phyloP scores from a whole-genome alignment of 2,329 filamentous ascomycete genomes.

The Myriangium duriaei region DNA sequence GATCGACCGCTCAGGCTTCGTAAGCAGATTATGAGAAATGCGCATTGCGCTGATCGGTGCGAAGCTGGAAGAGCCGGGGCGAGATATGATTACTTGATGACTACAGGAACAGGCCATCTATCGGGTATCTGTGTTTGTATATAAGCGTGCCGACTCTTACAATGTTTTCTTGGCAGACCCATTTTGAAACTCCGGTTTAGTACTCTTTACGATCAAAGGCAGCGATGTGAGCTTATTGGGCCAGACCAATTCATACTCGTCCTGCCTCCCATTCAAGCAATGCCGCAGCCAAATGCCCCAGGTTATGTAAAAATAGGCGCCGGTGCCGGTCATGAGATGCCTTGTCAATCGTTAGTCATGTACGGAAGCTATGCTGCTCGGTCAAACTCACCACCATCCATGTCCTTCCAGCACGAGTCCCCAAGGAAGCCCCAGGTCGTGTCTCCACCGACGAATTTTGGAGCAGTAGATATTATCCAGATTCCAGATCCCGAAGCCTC shows the following conservation, averaged over 20 bases:
- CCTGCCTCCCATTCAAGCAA: constrained; percentile 59
- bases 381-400: constrained; percentile 51
- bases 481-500: constrained; percentile 66
- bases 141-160: constrained; percentile 9
- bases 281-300: constrained; percentile 76
- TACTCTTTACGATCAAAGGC: constrained; percentile 36
- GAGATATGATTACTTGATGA: too few relatives aligned
- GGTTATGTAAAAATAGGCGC: constrained; percentile 72
- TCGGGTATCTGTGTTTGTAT: constrained; percentile 7
- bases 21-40: constrained; percentile 18
- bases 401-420: constrained; percentile 62
- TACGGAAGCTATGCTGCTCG: background rate
- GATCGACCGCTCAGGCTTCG: constrained; percentile 22
- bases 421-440: constrained; percentile 63
- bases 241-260: constrained; percentile 62
- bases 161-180: constrained; percentile 23
- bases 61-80: background rate
- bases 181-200: constrained; percentile 13
- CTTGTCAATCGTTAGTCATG: constrained; percentile 23
- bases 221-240: constrained; percentile 45
- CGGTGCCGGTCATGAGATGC: constrained; percentile 71
- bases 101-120: constrained; percentile 4
- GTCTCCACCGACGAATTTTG: constrained; percentile 51
- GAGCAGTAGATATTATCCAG: constrained; percentile 67
- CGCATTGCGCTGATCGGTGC: background rate